These are phyloP conservation scores for Cladosporium austrohemisphaericum DNA, from an alignment of 2,329 filamentous ascomycete species.

Conservation along the genomic window DNA sequence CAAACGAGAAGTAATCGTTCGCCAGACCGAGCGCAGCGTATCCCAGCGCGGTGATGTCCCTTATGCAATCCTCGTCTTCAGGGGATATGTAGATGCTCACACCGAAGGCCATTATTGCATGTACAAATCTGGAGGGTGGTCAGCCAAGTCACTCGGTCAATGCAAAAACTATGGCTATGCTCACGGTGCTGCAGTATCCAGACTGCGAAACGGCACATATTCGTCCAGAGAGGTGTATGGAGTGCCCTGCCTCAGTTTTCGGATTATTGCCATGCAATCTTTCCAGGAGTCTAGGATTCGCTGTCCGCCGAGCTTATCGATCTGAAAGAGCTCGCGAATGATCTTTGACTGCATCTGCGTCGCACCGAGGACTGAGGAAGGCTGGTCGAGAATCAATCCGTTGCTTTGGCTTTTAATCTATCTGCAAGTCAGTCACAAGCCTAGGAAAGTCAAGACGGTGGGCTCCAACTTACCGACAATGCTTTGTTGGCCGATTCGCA, in stretches of 20 bases:
- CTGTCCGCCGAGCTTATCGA: not conserved
- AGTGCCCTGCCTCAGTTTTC: not conserved
- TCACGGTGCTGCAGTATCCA: not conserved
- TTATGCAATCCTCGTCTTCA: not conserved
- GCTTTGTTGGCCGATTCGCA: not conserved
- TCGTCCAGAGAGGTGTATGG: not conserved
- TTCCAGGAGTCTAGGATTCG: not conserved
- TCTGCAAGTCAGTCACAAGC: not conserved
- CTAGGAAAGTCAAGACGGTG: not conserved
- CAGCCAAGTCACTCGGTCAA: not conserved
- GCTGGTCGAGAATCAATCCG: not conserved
- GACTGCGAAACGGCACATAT: not conserved
- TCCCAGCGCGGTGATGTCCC: not conserved
- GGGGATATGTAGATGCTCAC: not conserved
- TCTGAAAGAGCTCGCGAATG: not conserved
- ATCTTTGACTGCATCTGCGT: not conserved
- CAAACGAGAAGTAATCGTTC: conserved; percentile 5
- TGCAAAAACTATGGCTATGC: too few relatives aligned
- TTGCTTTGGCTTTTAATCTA: not conserved
- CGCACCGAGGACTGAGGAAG: not conserved
- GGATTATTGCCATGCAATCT: not conserved
- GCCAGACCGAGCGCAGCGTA: not conserved
- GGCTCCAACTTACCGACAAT: not conserved
- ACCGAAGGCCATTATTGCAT: conserved; percentile 1
- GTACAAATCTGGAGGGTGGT: not conserved